phyloP scores from a whole-genome alignment of 805 yeast genomes.

The Sugiyamaella smithiae region DNA sequence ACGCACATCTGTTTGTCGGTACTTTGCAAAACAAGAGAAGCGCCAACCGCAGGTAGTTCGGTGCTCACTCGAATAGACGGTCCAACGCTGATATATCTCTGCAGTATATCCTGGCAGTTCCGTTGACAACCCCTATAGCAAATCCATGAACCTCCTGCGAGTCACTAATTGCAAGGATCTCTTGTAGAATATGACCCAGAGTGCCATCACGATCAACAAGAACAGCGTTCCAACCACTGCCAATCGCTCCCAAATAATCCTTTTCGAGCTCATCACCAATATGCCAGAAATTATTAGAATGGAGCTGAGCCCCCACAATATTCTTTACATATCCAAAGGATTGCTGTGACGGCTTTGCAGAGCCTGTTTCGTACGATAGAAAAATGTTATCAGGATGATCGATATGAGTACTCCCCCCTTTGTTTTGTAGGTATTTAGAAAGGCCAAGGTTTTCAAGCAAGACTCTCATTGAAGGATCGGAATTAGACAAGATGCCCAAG shows the following conservation, averaged over 20 bases:
- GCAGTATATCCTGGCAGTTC: slow-evolving; percentile 2
- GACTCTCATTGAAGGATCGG: slow-evolving; percentile 21
- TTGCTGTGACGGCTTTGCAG: slow-evolving; percentile 20
- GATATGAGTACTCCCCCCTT: neutral
- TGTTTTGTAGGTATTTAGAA: neutral
- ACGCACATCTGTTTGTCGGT: too few species aligned
- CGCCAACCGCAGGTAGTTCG: too few species aligned
- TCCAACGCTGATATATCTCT: neutral
- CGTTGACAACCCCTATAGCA: neutral
- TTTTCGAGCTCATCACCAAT: slow-evolving; percentile 24
- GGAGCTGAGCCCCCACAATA: neutral
- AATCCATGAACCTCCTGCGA: neutral
- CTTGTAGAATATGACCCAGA: neutral
- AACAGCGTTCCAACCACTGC: slow-evolving; percentile 23
- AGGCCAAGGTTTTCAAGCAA: slow-evolving; percentile 18
- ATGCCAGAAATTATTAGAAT: slow-evolving; percentile 18
- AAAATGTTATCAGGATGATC: slow-evolving; percentile 3
- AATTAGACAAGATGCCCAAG: slow-evolving; percentile 23
- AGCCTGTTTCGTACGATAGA: slow-evolving; percentile 23
- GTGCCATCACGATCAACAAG: slow-evolving; percentile 19
- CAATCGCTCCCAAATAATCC: slow-evolving; percentile 21
- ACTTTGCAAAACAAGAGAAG: too few species aligned
- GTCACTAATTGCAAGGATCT: neutral
- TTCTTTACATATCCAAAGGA: slow-evolving; percentile 17
- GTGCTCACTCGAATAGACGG: neutral